Evolutionary conservation across 2,329 filamentous ascomycete genomes (phyloP).

Genomic region (Xylaria sp.): DNA sequence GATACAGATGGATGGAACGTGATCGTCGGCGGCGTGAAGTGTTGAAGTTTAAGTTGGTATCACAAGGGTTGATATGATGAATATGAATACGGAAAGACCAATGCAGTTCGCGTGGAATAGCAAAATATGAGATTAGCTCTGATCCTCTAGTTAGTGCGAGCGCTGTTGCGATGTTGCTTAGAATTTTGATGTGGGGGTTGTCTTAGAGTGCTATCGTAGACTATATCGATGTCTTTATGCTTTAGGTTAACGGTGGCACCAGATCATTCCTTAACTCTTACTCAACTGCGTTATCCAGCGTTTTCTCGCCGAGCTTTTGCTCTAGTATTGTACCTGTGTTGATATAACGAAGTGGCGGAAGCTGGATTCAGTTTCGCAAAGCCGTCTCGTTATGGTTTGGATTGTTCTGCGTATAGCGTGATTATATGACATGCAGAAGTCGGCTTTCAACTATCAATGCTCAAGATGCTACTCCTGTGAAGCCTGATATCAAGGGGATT

Average conservation of each 20-base stretch:
- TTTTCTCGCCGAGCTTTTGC: not conserved
- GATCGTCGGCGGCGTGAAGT: slow-evolving; percentile 31
- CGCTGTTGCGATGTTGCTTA: not conserved
- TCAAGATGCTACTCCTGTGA: not conserved
- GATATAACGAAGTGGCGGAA: not conserved
- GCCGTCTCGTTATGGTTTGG: not conserved
- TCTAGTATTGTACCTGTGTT: not conserved
- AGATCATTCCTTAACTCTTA: not conserved
- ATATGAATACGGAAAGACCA: too few species aligned
- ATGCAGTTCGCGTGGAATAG: too few species aligned
- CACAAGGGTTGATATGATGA: too few species aligned
- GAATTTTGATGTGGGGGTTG: not conserved
- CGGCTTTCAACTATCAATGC: not conserved
- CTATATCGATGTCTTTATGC: not conserved
- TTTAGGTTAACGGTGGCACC: not conserved
- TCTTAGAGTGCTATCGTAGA: not conserved
- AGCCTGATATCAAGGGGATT: not conserved
- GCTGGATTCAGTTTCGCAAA: not conserved
- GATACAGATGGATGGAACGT: slow-evolving; percentile 36
- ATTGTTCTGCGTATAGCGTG: not conserved
- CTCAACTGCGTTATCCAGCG: not conserved
- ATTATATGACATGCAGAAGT: not conserved
- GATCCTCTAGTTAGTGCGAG: not conserved
- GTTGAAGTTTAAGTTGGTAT: slow-evolving; percentile 16
- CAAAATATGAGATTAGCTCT: not conserved